Percentiles rank a stretch among this genome's conserved stretches.
Evolutionary conservation across 768 basidiomycete species (phyloP).

Genomic region (Rossbeevera mucosa): DNA sequence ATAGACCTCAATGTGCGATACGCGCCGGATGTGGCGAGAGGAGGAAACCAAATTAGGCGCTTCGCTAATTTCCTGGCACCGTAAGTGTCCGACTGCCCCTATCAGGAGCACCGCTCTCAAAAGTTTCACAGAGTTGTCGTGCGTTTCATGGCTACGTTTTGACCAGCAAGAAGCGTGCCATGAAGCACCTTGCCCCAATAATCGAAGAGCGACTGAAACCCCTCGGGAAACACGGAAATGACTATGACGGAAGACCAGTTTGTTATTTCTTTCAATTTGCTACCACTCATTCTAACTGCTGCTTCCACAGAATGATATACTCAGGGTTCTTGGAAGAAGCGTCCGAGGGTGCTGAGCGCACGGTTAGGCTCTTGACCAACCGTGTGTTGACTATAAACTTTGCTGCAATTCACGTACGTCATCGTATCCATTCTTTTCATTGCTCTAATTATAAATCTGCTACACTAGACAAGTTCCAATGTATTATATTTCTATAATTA

Average conservation of each 20-base stretch:
- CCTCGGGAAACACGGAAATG: background rate
- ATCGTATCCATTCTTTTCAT: background rate
- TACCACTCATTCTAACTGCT: background rate
- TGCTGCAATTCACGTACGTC: constrained; percentile 14
- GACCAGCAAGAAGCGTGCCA: background rate
- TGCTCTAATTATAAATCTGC: background rate
- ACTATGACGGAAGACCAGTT: background rate
- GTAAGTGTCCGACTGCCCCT: background rate
- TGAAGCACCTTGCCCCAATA: background rate
- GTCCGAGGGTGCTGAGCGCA: background rate
- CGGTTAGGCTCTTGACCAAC: background rate
- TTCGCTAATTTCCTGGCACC: background rate
- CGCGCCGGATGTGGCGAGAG: background rate
- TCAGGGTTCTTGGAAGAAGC: background rate
- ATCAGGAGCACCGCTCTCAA: background rate
- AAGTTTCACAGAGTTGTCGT: background rate
- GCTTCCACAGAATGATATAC: background rate
- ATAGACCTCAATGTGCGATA: background rate
- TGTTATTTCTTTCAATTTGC: background rate
- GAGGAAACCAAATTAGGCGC: background rate
- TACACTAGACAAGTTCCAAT: background rate
- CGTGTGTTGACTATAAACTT: background rate
- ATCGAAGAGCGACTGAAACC: background rate
- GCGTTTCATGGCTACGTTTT: background rate
- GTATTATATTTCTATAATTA: background rate